phyloP scores from a whole-genome alignment of 2,329 filamentous ascomycete genomes.

The Colletotrichum melonis region DNA sequence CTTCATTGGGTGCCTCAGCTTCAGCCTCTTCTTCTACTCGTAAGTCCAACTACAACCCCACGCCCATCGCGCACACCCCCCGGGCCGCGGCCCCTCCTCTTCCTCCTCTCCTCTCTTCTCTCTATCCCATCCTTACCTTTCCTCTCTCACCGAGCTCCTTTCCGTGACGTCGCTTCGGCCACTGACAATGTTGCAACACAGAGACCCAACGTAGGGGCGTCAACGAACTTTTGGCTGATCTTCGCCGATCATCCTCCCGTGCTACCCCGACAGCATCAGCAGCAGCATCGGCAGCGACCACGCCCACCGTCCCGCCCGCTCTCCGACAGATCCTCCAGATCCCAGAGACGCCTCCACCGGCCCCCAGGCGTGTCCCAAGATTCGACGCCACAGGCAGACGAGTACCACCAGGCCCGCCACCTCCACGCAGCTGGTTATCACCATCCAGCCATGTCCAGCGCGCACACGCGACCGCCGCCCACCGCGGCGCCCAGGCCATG shows the following conservation, averaged over 20 bases:
- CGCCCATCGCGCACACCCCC: background rate
- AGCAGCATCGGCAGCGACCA: constrained; percentile 31
- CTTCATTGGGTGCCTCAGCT: constrained; percentile 37
- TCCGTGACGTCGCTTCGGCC: constrained; percentile 37
- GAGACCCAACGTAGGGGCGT: constrained; percentile 57
- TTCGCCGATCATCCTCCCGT: constrained; percentile 59
- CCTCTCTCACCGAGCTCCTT: background rate
- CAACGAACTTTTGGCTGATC: constrained; percentile 69
- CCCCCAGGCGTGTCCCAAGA: constrained; percentile 56
- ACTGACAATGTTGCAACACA: constrained; percentile 35
- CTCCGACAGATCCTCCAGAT: constrained; percentile 70
- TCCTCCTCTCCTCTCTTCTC: background rate
- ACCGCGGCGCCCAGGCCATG: constrained; percentile 11
- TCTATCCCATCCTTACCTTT: background rate
- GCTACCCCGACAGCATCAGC: constrained; percentile 17
- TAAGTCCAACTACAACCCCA: constrained; percentile 12
- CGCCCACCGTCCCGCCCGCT: constrained; percentile 62
- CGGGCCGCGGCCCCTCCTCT: background rate
- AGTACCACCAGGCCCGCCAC: constrained; percentile 67
- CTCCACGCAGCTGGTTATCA: constrained; percentile 67
- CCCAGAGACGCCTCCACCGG: constrained; percentile 65
- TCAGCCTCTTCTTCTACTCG: constrained; percentile 32
- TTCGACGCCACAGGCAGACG: constrained; percentile 61
- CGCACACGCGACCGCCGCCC: constrained; percentile 20
- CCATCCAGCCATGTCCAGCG: constrained; percentile 37